These are phyloP conservation scores for Hanseniaspora singularis DNA, from an alignment of 805 yeast species.

Conservation along the genomic window DNA sequence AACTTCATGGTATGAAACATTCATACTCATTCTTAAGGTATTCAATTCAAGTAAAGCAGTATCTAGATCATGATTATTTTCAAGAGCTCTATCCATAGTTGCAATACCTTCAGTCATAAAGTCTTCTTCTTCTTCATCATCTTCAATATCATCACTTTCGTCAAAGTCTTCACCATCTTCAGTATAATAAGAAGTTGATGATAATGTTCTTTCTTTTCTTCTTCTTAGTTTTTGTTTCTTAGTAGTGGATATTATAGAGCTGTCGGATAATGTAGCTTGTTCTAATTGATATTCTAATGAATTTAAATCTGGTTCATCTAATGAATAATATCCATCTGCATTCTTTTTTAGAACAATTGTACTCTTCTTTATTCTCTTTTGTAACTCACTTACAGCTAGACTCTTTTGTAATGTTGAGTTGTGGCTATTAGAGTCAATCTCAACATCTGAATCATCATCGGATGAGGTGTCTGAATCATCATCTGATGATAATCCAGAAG, in stretches of 20 bases:
- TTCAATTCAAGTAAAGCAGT: constrained; percentile 87
- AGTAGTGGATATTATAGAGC: constrained; percentile 42
- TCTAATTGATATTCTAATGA: constrained; percentile 36
- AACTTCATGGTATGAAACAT: constrained; percentile 88
- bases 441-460: constrained; percentile 24
- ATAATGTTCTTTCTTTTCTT: constrained; percentile 36
- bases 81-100: constrained; percentile 82
- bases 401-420: constrained; percentile 12
- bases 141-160: constrained; percentile 56
- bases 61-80: constrained; percentile 82
- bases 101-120: constrained; percentile 86
- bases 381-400: constrained; percentile 12
- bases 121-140: constrained; percentile 53
- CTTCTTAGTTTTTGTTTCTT: constrained; percentile 26
- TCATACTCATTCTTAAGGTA: constrained; percentile 94
- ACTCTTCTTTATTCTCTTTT: constrained; percentile 12
- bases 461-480: constrained; percentile 8
- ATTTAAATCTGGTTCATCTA: constrained; percentile 27
- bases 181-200: constrained; percentile 34
- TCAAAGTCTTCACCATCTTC: constrained; percentile 40
- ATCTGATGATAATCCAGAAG: constrained; percentile 1
- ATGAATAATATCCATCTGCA: constrained; percentile 23
- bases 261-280: constrained; percentile 43
- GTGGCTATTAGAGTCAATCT: constrained; percentile 21
- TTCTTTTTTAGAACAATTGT: neutral